phyloP scores from a whole-genome alignment of 1,284 basidiomycete genomes.

The Tremellales sp. region DNA sequence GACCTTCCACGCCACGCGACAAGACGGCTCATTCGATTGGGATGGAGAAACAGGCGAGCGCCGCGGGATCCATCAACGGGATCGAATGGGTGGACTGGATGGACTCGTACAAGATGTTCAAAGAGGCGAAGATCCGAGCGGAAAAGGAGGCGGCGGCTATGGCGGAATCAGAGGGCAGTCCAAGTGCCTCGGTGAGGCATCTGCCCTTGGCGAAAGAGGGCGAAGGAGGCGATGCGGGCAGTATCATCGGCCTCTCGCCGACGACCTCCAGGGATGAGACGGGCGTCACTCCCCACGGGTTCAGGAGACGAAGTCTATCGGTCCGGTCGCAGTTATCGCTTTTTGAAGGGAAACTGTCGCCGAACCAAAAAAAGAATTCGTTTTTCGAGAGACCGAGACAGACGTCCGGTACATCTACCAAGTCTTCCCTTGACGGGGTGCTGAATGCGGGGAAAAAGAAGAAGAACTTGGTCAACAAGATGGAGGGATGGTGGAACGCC shows the following conservation, averaged over 20 bases:
- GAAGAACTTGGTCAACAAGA: constrained; percentile 49
- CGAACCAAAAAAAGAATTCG: constrained; percentile 16
- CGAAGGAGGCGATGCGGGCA: constrained; percentile 3
- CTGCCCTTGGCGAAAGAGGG: not conserved
- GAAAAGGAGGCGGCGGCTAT: constrained; percentile 32
- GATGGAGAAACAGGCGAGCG: constrained; percentile 35
- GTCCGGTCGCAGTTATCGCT: constrained; percentile 33
- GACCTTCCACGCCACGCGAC: constrained; percentile 6
- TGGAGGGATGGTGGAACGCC: constrained; percentile 52
- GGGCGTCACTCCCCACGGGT: not conserved
- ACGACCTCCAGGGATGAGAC: constrained; percentile 31
- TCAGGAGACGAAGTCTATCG: constrained; percentile 33
- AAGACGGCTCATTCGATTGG: constrained; percentile 16
- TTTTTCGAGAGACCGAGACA: constrained; percentile 35
- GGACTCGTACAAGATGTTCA: constrained; percentile 56
- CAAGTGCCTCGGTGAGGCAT: not conserved
- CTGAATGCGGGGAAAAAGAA: constrained; percentile 29
- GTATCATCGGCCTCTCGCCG: constrained; percentile 25
- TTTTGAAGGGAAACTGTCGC: constrained; percentile 33
- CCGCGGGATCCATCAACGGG: constrained; percentile 43
- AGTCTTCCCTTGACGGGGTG: constrained; percentile 12
- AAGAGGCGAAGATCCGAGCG: constrained; percentile 54
- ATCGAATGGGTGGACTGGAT: constrained; percentile 60
- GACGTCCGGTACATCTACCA: constrained; percentile 28
- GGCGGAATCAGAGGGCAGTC: constrained; percentile 7